A percentile compares a stretch with the other conserved stretches of the same genome.
phyloP scores from a whole-genome alignment of 2,329 filamentous ascomycete genomes.

The Incumbomyces delicatus region DNA sequence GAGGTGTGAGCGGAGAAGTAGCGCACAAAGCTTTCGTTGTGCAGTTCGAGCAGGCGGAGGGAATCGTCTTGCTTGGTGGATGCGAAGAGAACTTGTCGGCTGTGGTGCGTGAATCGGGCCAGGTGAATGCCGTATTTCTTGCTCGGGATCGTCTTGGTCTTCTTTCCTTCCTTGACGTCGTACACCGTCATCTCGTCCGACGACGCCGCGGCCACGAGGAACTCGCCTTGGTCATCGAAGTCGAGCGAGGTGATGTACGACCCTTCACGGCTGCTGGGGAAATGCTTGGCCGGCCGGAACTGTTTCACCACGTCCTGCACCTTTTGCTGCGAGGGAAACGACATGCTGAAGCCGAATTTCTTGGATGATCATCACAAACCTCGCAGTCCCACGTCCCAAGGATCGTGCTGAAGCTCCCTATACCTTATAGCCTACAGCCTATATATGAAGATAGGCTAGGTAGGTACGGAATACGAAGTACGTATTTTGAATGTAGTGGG shows the following conservation, averaged over 20 bases:
- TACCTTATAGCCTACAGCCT: too few relatives aligned
- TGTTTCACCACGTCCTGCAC: slow-evolving; percentile 67
- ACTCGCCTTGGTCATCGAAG: slow-evolving; percentile 91
- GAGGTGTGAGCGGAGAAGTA: slow-evolving; percentile 90
- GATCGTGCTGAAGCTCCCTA: too few relatives aligned
- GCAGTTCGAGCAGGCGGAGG: slow-evolving; percentile 72
- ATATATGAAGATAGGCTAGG: too few relatives aligned
- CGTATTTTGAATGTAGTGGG: too few relatives aligned
- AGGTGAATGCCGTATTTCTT: slow-evolving; percentile 96
- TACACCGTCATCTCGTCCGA: slow-evolving; percentile 95
- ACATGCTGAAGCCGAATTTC: slow-evolving; percentile 4
- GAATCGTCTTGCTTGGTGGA: slow-evolving; percentile 89
- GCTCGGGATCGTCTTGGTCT: slow-evolving; percentile 79
- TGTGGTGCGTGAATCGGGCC: slow-evolving; percentile 87
- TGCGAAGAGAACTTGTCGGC: slow-evolving; percentile 84
- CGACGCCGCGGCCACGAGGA: slow-evolving; percentile 79
- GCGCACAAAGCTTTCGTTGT: slow-evolving; percentile 92
- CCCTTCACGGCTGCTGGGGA: slow-evolving; percentile 27
- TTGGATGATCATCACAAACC: too few relatives aligned
- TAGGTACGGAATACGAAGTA: too few relatives aligned
- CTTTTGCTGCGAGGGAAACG: slow-evolving; percentile 40
- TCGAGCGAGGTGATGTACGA: slow-evolving; percentile 79
- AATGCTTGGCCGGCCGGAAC: slow-evolving; percentile 67
- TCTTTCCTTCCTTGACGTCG: slow-evolving; percentile 80
- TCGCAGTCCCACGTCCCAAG: too few relatives aligned